Evolutionary conservation across 2,329 filamentous ascomycete species (phyloP), one percentile per base, ranked within the genome.

Genomic region (Fusarium sp.): DNA sequence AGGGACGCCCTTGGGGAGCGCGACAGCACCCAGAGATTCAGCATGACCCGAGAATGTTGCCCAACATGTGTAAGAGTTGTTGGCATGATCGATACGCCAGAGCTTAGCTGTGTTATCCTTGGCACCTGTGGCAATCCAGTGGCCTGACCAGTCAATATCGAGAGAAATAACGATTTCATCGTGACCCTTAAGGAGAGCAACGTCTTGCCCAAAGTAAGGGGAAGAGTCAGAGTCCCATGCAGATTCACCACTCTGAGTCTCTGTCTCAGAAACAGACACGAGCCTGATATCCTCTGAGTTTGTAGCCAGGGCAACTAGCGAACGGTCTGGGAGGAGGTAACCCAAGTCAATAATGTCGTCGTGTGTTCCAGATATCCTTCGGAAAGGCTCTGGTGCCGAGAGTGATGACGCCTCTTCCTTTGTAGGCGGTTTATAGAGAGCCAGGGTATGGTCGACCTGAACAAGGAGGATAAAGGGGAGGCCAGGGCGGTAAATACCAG

Each of bases 301-400:
- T 3, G 96, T 98, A 8, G 96, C 97, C 29, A 99, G 86, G 7
- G 97, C 97, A 71, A 99, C 88, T 61, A 97, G 85, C 4, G 94
- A 96, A 67, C 90, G 91, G 77, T 97, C 92, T 0, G 92, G 90
- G 2, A 97, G 91, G 64, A 98, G 87, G 79, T 97, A 98, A 33
- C 93, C 94, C 37, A 99, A 86, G 80, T 99, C 97, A 76, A 99
- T 98, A 62, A 99, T 95, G 82, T 99, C 97, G 81, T 99, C 97
- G 82, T 98, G 95, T 8, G 97, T 98, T 63, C 97, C 97, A 6
- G 96, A 98, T 76, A 99, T 97, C 52, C 95, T 91, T 76, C 94
- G 91, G 52, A 94, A 88, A 1, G 84, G 93, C 80, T 83, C 85
- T 78, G 80, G 87, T 73, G 78, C 79, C 68, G 83, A 79, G 69